These are phyloP conservation scores for Aspergillus sp. DNA, from an alignment of 2,329 filamentous ascomycete species.

Conservation along the genomic window DNA sequence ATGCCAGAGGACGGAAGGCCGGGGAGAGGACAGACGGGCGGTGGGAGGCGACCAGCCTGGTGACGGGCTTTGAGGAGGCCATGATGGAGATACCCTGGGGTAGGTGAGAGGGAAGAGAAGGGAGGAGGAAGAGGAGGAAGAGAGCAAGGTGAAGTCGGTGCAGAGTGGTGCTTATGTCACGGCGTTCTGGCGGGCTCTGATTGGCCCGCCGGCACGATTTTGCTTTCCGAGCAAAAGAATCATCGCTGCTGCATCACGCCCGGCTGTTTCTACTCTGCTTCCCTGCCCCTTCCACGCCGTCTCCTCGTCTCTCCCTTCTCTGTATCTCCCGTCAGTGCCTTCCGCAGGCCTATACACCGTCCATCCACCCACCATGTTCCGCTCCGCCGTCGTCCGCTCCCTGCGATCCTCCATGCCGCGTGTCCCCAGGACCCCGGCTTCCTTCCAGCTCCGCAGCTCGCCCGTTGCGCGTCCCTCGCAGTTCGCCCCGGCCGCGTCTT, in stretches of 20 bases:
- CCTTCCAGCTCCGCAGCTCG: conserved; percentile 50
- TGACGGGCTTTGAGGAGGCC: conserved; percentile 37
- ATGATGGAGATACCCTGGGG: conserved; percentile 25
- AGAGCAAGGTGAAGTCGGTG: no score
- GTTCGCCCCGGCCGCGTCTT: conserved; percentile 52
- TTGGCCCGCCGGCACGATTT: conserved; percentile 30
- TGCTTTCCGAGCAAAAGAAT: conserved; percentile 21
- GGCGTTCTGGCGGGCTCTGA: conserved; percentile 29
- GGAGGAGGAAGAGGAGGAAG: conserved; percentile 6
- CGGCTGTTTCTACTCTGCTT: conserved; percentile 11
- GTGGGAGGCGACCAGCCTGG: conserved; percentile 36
- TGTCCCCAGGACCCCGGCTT: conserved; percentile 47
- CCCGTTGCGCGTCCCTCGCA: conserved; percentile 54
- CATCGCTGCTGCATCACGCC: conserved; percentile 12
- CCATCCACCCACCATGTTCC: conserved; percentile 62
- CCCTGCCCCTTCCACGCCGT: conserved; percentile 5
- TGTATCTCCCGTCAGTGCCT: conserved; percentile 1
- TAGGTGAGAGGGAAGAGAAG: conserved; percentile 7
- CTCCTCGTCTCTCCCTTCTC: conserved; percentile 2
- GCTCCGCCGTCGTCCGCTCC: conserved; percentile 73
- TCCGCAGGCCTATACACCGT: conserved; percentile 5
- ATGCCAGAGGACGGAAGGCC: conserved; percentile 30
- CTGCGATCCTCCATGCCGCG: conserved; percentile 49
- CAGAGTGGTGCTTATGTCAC: no score
- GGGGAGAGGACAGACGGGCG: conserved; percentile 24